Percentiles rank a stretch among this genome's conserved stretches.
Conservation (phyloP, 2,329 filamentous ascomycete species). For the Colletotrichum aenigma region DNA sequence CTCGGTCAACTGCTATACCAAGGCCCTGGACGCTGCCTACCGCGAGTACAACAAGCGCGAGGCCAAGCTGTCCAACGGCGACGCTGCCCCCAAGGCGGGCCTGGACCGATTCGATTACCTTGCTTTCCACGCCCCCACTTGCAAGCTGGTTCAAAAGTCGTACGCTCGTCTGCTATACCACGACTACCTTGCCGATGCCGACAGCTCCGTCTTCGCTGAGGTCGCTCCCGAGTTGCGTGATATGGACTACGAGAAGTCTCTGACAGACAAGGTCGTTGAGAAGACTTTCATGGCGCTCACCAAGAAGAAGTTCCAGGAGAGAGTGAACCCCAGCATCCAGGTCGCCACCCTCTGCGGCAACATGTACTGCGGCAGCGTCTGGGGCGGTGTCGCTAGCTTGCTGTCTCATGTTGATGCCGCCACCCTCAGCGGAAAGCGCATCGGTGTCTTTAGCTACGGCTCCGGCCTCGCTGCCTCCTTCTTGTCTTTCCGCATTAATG, state of each 20-base stretch:
- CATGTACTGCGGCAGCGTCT: slow-evolving; percentile 75
- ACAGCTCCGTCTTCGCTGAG: slow-evolving; percentile 71
- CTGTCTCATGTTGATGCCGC: slow-evolving; percentile 68
- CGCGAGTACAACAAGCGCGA: slow-evolving; percentile 80
- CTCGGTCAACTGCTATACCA: slow-evolving; percentile 81
- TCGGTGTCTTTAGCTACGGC: slow-evolving; percentile 81
- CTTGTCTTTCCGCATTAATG: slow-evolving; percentile 74
- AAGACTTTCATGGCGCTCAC: slow-evolving; percentile 85
- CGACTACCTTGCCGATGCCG: slow-evolving; percentile 77
- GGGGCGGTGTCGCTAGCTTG: slow-evolving; percentile 76
- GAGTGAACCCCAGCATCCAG: slow-evolving; percentile 74
- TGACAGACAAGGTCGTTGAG: slow-evolving; percentile 82
- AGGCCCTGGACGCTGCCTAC: slow-evolving; percentile 82
- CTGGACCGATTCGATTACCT: slow-evolving; percentile 86
- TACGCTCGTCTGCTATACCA: slow-evolving; percentile 86
- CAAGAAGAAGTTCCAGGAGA: slow-evolving; percentile 84
- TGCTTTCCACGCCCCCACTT: slow-evolving; percentile 82
- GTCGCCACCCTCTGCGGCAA: slow-evolving; percentile 78
- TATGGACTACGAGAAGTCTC: slow-evolving; percentile 78
- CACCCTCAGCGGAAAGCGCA: slow-evolving; percentile 71
- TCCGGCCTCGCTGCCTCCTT: slow-evolving; percentile 76
- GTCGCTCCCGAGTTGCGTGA: slow-evolving; percentile 78
- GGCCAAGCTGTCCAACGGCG: slow-evolving; percentile 49
- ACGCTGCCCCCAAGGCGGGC: slow-evolving; percentile 56
- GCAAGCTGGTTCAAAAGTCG: slow-evolving; percentile 87